These are phyloP conservation scores for Gloeophyllum trabeum DNA, from an alignment of 768 basidiomycete species.

Conservation along the genomic window DNA sequence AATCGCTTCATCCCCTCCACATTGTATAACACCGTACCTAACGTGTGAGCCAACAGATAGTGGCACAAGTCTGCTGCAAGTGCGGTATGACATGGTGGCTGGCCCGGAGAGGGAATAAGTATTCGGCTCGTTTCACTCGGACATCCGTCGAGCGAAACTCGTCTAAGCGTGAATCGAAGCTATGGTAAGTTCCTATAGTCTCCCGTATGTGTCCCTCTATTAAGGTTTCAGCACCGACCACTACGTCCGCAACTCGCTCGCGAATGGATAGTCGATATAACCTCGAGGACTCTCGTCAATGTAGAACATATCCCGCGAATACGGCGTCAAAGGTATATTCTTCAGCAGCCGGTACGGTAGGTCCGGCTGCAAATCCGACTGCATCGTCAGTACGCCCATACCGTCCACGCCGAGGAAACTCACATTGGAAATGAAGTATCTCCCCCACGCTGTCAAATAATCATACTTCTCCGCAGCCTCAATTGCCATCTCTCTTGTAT, in stretches of 20 bases:
- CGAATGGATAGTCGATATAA: constrained; percentile 1
- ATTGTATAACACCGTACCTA: too few relatives aligned
- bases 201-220: background rate
- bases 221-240: too few relatives aligned
- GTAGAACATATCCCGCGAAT: background rate
- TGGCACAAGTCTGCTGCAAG: too few relatives aligned
- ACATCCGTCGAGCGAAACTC: too few relatives aligned
- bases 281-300: background rate
- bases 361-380: background rate
- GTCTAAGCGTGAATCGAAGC: too few relatives aligned
- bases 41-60: too few relatives aligned
- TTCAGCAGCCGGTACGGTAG: constrained; percentile 2
- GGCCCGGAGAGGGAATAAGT: too few relatives aligned
- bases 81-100: too few relatives aligned
- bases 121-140: too few relatives aligned
- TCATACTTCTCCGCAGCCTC: constrained; percentile 8
- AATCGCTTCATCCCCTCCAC: too few relatives aligned
- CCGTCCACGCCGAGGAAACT: constrained; percentile 12
- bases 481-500: constrained; percentile 7
- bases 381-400: background rate
- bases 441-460: constrained; percentile 11
- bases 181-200: too few relatives aligned
- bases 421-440: constrained; percentile 16
- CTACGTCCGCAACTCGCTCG: too few relatives aligned
- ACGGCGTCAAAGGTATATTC: background rate